Evolutionary conservation across 768 basidiomycete genomes (phyloP).

Genomic region (Rhizopogon roseolus): DNA sequence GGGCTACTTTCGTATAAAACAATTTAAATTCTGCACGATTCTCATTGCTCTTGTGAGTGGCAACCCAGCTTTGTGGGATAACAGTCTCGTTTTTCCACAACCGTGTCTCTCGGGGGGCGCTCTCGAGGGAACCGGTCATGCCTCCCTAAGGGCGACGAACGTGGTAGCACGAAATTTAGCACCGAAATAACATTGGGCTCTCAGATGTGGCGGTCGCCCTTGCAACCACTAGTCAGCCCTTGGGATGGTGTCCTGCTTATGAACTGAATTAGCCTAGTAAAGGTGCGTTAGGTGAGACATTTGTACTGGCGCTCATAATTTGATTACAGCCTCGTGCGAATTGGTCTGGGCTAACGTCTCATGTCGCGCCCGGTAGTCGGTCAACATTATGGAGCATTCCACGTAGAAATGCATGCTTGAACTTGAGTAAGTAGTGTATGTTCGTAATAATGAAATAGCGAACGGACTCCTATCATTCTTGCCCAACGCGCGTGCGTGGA

Average conservation of each 20-base stretch:
- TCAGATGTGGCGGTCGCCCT: conserved; percentile 2
- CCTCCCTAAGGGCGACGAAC: conserved; percentile 7
- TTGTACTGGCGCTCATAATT: not conserved
- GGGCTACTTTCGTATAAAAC: not conserved
- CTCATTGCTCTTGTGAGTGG: not conserved
- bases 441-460: no score
- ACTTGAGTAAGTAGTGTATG: no score
- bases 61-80: conserved; percentile 1
- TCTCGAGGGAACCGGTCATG: conserved; percentile 7
- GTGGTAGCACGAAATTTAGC: conserved; percentile 4
- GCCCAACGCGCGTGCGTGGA: no score
- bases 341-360: conserved; percentile 4
- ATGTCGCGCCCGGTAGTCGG: not conserved
- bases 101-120: conserved; percentile 7
- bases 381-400: not conserved
- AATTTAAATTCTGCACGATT: not conserved
- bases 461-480: no score
- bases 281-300: not conserved
- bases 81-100: conserved; percentile 12
- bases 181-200: conserved; percentile 12
- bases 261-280: not conserved
- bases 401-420: no score
- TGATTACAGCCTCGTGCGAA: conserved; percentile 10
- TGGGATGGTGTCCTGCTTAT: not conserved
- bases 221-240: not conserved